phyloP scores from a whole-genome alignment of 2,329 filamentous ascomycete species.

The Fusarium equiseti region DNA sequence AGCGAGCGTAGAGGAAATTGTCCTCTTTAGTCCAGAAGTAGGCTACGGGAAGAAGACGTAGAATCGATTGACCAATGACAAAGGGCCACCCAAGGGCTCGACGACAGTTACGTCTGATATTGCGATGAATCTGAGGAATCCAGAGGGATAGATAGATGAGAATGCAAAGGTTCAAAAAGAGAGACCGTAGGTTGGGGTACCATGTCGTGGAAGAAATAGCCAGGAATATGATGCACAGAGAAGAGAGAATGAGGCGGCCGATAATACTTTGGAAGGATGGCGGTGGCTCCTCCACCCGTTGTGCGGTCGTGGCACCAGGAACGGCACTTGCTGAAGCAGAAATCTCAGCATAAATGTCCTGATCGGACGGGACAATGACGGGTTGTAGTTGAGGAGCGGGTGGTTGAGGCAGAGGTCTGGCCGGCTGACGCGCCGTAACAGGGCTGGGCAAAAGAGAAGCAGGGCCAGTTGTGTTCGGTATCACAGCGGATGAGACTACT shows the following conservation, averaged over 20 bases:
- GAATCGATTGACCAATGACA: conserved; percentile 82
- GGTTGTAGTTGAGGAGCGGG: conserved; percentile 51
- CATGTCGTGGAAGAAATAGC: conserved; percentile 71
- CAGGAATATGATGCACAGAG: conserved; percentile 68
- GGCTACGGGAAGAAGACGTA: conserved; percentile 82
- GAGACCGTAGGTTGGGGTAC: conserved; percentile 66
- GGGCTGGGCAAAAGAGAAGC: conserved; percentile 55
- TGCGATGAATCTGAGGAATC: conserved; percentile 91
- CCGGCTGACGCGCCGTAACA: conserved; percentile 52
- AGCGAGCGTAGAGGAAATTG: conserved; percentile 84
- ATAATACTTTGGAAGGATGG: conserved; percentile 67
- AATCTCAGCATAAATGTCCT: conserved; percentile 73
- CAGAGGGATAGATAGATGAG: conserved; percentile 90
- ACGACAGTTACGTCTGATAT: conserved; percentile 89
- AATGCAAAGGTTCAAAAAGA: conserved; percentile 72
- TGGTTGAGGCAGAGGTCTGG: conserved; percentile 33
- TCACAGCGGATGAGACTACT: conserved; percentile 39
- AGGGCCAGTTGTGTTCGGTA: conserved; percentile 46
- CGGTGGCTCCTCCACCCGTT: conserved; percentile 48
- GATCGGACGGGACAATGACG: conserved; percentile 72
- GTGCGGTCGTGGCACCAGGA: conserved; percentile 44
- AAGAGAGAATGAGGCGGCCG: conserved; percentile 67
- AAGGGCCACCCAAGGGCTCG: conserved; percentile 93
- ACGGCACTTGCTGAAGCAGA: conserved; percentile 57
- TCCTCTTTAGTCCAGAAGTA: conserved; percentile 85